Evolutionary conservation across 1,284 basidiomycete genomes (phyloP).

Genomic region (Apiotrichum porosum): DNA sequence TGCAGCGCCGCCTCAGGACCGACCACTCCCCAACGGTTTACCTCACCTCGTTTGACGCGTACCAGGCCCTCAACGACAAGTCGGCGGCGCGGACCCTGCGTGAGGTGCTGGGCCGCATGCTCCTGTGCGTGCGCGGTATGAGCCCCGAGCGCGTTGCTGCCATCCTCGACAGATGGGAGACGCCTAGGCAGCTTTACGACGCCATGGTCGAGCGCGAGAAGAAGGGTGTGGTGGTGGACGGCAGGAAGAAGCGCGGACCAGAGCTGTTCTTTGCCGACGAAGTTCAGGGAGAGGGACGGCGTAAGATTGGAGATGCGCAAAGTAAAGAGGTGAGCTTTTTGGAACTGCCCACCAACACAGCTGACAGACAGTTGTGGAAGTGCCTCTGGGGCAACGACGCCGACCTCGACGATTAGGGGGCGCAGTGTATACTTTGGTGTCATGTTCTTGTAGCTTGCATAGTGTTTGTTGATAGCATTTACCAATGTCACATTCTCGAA

Average conservation of each 20-base stretch:
- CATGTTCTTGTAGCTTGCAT: too few species aligned
- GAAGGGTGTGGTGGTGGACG: slow-evolving; percentile 13
- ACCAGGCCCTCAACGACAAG: slow-evolving; percentile 53
- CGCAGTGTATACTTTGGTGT: too few species aligned
- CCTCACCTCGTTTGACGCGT: slow-evolving; percentile 51
- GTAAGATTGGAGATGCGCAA: slow-evolving; percentile 49
- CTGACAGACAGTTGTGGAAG: slow-evolving; percentile 7
- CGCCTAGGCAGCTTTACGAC: slow-evolving; percentile 49
- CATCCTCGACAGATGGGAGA: slow-evolving; percentile 52
- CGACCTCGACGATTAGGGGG: too few species aligned
- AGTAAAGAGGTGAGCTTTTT: slow-evolving; percentile 45
- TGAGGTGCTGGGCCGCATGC: slow-evolving; percentile 54
- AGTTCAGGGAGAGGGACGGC: slow-evolving; percentile 42
- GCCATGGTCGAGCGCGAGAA: slow-evolving; percentile 32
- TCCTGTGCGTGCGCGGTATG: slow-evolving; percentile 54
- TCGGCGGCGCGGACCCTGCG: slow-evolving; percentile 49
- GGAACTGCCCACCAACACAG: background rate
- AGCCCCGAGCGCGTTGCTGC: slow-evolving; percentile 53
- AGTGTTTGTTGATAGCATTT: too few species aligned
- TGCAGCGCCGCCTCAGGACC: slow-evolving; percentile 44
- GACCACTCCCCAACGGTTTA: slow-evolving; percentile 37
- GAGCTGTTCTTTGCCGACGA: slow-evolving; percentile 44
- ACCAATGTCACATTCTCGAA: too few species aligned
- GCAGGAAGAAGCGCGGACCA: slow-evolving; percentile 9
- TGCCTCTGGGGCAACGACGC: slow-evolving; percentile 4